Conservation (phyloP, 331 rosid genomes). For the Arachis monticola region DNA sequence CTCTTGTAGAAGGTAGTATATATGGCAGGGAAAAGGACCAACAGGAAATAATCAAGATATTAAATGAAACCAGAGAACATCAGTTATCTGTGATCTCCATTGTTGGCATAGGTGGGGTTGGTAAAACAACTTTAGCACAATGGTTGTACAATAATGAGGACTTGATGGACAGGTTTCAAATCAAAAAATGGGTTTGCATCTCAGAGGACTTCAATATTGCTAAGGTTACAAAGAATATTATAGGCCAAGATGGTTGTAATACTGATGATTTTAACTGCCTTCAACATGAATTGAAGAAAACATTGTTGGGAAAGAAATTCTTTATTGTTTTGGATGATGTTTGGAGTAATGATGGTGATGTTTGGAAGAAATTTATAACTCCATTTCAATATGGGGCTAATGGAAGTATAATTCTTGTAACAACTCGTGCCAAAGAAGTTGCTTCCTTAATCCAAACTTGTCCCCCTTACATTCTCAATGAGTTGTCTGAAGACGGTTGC, state of each 20-base stretch:
- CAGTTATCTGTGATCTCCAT: too few relatives aligned
- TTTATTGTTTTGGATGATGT: constrained; percentile 25
- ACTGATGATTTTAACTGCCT: background rate
- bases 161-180: constrained; percentile 5
- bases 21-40: too few relatives aligned
- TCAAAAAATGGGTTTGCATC: background rate
- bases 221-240: too few relatives aligned
- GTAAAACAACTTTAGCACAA: constrained; percentile 41
- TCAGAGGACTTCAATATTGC: too few relatives aligned
- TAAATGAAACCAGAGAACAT: too few relatives aligned
- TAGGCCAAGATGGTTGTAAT: background rate
- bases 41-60: too few relatives aligned
- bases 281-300: background rate
- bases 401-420: constrained; percentile 29
- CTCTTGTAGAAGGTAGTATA: too few relatives aligned
- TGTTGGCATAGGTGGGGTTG: background rate
- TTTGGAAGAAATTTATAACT: background rate
- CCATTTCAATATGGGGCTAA: background rate
- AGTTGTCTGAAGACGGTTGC: too few relatives aligned
- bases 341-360: background rate
- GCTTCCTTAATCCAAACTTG: background rate
- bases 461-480: too few relatives aligned
- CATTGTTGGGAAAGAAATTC: constrained; percentile 14
- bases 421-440: background rate
- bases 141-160: constrained; percentile 22